Evolutionary conservation across 2,329 filamentous ascomycete species (phyloP).

Genomic region (Ascosphaera apis): DNA sequence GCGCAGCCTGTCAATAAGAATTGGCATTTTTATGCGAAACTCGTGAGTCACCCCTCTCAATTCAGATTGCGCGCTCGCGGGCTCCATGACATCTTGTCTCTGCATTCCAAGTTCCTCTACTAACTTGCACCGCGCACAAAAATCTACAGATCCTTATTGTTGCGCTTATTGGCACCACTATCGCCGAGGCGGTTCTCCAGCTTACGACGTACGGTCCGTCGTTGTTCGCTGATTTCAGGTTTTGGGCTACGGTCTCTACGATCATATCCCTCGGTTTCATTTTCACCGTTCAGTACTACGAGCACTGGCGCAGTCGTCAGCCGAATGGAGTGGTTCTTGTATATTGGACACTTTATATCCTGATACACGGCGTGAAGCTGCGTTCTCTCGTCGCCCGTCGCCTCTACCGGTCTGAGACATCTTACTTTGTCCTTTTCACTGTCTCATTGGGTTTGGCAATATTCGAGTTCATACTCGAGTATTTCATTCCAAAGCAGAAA

Average conservation of each 20-base stretch:
- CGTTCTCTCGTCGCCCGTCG: conserved; percentile 65
- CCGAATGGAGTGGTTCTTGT: conserved; percentile 75
- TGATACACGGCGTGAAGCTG: conserved; percentile 59
- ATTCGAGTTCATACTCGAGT: conserved; percentile 56
- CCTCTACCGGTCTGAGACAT: conserved; percentile 38
- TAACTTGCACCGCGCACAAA: conserved; percentile 1
- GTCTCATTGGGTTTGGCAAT: conserved; percentile 46
- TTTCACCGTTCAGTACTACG: conserved; percentile 61
- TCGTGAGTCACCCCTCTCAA: conserved; percentile 42
- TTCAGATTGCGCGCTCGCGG: too few species aligned
- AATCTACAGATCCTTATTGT: conserved; percentile 34
- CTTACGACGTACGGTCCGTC: conserved; percentile 43
- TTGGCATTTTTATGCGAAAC: conserved; percentile 81
- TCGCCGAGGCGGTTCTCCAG: conserved; percentile 53
- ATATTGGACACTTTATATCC: conserved; percentile 74
- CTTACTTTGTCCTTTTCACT: conserved; percentile 59
- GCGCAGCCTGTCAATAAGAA: conserved; percentile 50
- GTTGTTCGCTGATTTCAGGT: conserved; percentile 64
- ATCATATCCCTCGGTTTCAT: conserved; percentile 51
- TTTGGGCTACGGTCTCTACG: conserved; percentile 56
- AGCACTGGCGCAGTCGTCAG: conserved; percentile 61
- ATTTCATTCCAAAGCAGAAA: conserved; percentile 59
- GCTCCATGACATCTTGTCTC: too few species aligned
- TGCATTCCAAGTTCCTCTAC: neutral
- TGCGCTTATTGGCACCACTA: conserved; percentile 43